Percentiles rank a stretch among this genome's conserved stretches.
Evolutionary conservation across 2,329 filamentous ascomycete genomes (phyloP).

Genomic region (Uncinocarpus reesii): DNA sequence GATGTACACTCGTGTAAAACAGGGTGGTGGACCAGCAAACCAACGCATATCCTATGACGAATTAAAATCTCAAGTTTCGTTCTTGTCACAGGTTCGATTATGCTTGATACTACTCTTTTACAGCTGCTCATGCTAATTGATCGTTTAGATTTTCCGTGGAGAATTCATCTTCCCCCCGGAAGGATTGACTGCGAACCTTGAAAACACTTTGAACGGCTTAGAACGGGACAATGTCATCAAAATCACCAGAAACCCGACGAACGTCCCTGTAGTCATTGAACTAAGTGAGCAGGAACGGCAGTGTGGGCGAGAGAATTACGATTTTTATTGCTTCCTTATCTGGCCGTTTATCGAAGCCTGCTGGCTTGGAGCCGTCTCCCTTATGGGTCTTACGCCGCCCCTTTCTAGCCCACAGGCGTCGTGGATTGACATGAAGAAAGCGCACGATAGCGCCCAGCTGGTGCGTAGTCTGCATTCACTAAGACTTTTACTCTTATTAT

Average conservation of each 20-base stretch:
- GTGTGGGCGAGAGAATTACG: slow-evolving; percentile 82
- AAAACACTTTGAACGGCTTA: slow-evolving; percentile 65
- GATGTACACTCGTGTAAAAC: slow-evolving; percentile 84
- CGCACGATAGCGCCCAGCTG: slow-evolving; percentile 71
- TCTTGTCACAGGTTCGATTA: slow-evolving; percentile 57
- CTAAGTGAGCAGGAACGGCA: slow-evolving; percentile 65
- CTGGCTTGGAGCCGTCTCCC: slow-evolving; percentile 80
- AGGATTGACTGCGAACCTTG: slow-evolving; percentile 67
- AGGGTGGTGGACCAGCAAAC: slow-evolving; percentile 70
- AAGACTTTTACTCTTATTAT: background rate
- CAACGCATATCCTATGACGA: slow-evolving; percentile 69
- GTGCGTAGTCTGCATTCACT: slow-evolving; percentile 38
- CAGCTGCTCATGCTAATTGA: slow-evolving; percentile 14
- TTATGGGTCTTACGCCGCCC: slow-evolving; percentile 78
- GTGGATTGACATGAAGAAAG: slow-evolving; percentile 69
- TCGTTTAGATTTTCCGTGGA: slow-evolving; percentile 64
- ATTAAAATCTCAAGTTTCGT: slow-evolving; percentile 68
- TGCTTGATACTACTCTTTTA: background rate
- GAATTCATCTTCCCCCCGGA: slow-evolving; percentile 96
- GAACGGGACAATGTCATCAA: slow-evolving; percentile 69
- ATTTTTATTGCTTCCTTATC: slow-evolving; percentile 97
- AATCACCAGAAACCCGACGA: slow-evolving; percentile 47
- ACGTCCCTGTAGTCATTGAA: slow-evolving; percentile 55
- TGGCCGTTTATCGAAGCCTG: slow-evolving; percentile 96
- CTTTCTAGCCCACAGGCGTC: slow-evolving; percentile 47